Base-by-base conservation (phyloP, 768 basidiomycete species). In the Leucosporidium yakuticum region DNA sequence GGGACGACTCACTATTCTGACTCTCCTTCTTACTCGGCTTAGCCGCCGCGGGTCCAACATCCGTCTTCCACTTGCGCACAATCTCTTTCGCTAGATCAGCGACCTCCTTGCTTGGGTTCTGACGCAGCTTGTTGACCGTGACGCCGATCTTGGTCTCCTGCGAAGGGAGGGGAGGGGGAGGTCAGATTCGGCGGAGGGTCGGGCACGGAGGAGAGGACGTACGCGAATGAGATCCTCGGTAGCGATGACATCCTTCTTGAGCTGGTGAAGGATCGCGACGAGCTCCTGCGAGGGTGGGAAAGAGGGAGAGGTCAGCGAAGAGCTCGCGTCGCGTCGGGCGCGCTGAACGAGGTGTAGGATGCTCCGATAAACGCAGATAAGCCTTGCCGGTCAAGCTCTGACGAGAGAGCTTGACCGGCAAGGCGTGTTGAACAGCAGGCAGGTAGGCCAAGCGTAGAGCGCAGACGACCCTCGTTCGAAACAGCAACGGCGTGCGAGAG, bases 121-220 rank as follows among this genome's bases (percentile, higher is more conserved):
- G 82, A 57, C 92, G 85, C 23, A 94, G 83, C 80, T 94, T 94
- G 62, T 91, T 91, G 4, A 96, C 91, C 0, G 91, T 89, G n/a
- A 95, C 80, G 59, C 92, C 92, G 5, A 87, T 88, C 79, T 89
- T 93, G 78, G 90, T 93, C 80, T 94, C 91, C 92, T 94, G 66
- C 25, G 39, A 44, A 15, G 39, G 39, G 8, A 31, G 21, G 7
- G 4, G 7, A 3, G 17, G 0, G 39, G 8, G 25, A 8, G 31
- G 36, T 56, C 39, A 57, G 32, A 8, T 49, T 19, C 11, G 23
- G 25, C 6, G 20, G 32, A 29, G 9, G 44, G 1, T 1, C 3
- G 44, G 27, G 19, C 4, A 14, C 4, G 47, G 34, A 17, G n/a
- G 50, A 29, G 20, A 25, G 19, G 31, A 63, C 74, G 50, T 20